Base-by-base conservation (phyloP, 1,284 basidiomycete genomes). In the Baeospora myosura region DNA sequence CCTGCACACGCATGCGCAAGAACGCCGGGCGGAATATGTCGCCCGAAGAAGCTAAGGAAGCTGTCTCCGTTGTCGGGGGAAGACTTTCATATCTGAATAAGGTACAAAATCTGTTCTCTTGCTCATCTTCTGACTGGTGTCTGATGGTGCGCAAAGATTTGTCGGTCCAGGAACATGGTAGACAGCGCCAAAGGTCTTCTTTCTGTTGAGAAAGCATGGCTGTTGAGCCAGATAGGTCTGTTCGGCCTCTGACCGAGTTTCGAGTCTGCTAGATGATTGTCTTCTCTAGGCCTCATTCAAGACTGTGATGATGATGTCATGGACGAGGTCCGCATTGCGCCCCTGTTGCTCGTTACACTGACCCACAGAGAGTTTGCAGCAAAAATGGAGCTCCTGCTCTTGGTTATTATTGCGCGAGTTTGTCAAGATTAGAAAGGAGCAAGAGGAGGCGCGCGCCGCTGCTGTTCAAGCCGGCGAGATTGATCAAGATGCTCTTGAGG, bases 291-390 rank as follows among this genome's bases (percentile, higher is more conserved):
- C 14, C 55, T 75, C 24, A 73, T 76, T 44, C 73, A 75, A 5
- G 87, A 91, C 54, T 81, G 79, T 55, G 88, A 90, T 57, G 88
- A 89, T 63, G 86, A 91, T 61, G 86, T 90, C 34, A 87, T 88
- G 85, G 81, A 84, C 56, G 84, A 86, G 67, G 81, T 80, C 45
- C 20, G 58, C 51, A n/a, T n/a, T n/a, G 30, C 43, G 25, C 36
- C 8, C 22, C 8, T 5, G 23, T n/a, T 10, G 12, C 3, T 30
- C 28, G 16, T 12, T 30, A 21, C 12, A 7, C 12, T 35, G 12
- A n/a, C 18, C 18, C 11, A 7, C 33, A 20, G n/a, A 5, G 12
- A 20, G 4, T 39, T 22, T 22, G 17, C 45, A 76, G 73, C 74
- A 91, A 78, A 88, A 88, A 77, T 88, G 80, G 79, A 81, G 77